These are phyloP conservation scores for Parsonsia alboflavescens DNA, from an alignment of 257 asterid genomes.

Conservation along the genomic window DNA sequence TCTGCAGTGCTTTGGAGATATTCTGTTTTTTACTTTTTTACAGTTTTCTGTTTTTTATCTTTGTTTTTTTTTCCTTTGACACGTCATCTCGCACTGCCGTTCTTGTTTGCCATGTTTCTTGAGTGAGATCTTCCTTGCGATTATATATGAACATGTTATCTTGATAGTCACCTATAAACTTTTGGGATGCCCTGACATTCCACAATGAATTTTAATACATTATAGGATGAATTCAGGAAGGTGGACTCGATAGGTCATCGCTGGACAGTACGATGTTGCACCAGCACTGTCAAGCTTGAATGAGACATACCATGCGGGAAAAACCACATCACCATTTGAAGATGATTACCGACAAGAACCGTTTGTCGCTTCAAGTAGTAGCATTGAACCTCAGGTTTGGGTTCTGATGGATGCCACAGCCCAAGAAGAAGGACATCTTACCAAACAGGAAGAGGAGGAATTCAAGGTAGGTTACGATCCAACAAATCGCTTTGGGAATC, in stretches of 20 bases:
- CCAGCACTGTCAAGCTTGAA: conserved; percentile 25
- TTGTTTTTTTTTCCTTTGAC: neutral
- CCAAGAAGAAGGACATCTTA: conserved; percentile 9
- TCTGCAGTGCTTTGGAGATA: neutral
- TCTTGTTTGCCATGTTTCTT: too few species aligned
- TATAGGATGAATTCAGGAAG: conserved; percentile 32
- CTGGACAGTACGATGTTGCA: conserved; percentile 62
- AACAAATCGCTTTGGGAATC: conserved; percentile 38
- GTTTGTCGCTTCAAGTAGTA: conserved; percentile 8
- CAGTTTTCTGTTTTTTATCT: neutral
- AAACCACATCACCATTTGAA: conserved; percentile 51
- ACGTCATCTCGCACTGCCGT: too few species aligned
- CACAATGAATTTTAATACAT: neutral
- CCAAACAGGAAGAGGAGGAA: conserved; percentile 17
- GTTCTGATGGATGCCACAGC: conserved; percentile 27
- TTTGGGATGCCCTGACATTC: neutral
- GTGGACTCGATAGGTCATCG: conserved; percentile 48
- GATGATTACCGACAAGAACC: conserved; percentile 18
- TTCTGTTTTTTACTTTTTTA: neutral
- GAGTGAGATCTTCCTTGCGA: neutral
- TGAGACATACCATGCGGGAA: conserved; percentile 21
- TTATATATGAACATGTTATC: neutral
- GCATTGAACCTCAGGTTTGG: conserved; percentile 16
- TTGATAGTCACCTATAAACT: neutral
- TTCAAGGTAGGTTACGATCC: conserved; percentile 21